These are phyloP conservation scores for Cyberlindnera samutprakarnensis DNA, from an alignment of 805 yeast species.

Conservation along the genomic window DNA sequence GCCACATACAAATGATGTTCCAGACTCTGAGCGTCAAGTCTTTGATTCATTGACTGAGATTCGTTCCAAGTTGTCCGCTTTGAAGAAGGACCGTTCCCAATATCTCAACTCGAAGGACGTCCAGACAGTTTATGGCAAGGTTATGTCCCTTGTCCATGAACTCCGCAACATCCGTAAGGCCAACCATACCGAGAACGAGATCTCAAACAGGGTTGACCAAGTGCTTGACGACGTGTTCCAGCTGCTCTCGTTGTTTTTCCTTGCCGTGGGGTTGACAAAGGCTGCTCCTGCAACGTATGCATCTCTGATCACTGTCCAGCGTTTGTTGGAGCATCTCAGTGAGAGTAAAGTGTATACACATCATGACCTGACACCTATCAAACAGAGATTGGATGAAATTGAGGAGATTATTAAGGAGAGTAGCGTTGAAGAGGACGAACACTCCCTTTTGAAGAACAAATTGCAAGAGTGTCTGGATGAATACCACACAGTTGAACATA, in stretches of 20 bases:
- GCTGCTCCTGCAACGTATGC: constrained; percentile 94
- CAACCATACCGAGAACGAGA: constrained; percentile 14
- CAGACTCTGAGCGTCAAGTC: constrained; percentile 29
- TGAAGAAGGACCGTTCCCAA: constrained; percentile 58
- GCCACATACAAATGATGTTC: constrained; percentile 28
- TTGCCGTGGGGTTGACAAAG: constrained; percentile 86
- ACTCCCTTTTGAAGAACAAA: constrained; percentile 55
- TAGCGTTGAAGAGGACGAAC: constrained; percentile 40
- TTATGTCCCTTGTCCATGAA: constrained; percentile 45
- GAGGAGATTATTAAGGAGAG: constrained; percentile 41
- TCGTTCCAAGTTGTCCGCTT: constrained; percentile 34
- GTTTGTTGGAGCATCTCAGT: constrained; percentile 72
- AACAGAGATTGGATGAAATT: constrained; percentile 66
- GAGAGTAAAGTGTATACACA: constrained; percentile 79
- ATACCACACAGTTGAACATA: constrained; percentile 48
- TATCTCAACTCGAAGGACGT: constrained; percentile 65
- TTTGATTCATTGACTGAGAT: constrained; percentile 34
- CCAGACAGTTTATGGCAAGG: constrained; percentile 49
- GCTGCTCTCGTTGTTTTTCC: constrained; percentile 73
- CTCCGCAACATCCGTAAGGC: constrained; percentile 36
- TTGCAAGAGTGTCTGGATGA: constrained; percentile 53
- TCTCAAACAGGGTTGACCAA: constrained; percentile 49
- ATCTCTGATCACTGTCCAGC: constrained; percentile 77
- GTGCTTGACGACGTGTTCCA: constrained; percentile 87
- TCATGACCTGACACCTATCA: constrained; percentile 75